Conservation (phyloP, 208 protist species). For the Crithidia acanthocephali region DNA sequence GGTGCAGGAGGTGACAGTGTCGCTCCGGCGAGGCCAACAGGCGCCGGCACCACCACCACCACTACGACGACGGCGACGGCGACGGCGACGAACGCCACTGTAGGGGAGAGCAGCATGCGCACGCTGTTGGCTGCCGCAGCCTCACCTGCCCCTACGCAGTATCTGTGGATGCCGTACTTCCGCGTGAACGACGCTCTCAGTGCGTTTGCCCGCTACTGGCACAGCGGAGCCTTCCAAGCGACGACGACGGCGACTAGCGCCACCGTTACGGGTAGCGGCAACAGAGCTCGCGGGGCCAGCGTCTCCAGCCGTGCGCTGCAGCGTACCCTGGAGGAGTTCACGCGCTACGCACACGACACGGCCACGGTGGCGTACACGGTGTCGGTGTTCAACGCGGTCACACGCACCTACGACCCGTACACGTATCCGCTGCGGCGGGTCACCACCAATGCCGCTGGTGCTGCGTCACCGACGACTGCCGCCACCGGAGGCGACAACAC, state of each 20-base stretch:
- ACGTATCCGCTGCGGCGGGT: slow-evolving; percentile 4
- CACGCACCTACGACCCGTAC: slow-evolving; percentile 11
- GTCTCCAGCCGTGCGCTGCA: slow-evolving; percentile 4
- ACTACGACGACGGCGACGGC: background rate
- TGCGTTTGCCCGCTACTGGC: slow-evolving; percentile 5
- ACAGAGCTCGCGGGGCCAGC: background rate
- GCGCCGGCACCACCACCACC: no score
- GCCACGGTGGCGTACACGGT: slow-evolving; percentile 7
- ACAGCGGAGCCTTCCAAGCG: background rate
- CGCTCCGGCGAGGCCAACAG: background rate
- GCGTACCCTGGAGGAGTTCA: slow-evolving; percentile 17
- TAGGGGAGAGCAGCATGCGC: background rate
- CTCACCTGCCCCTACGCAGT: background rate
- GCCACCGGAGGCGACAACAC: background rate
- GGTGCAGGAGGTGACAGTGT: background rate
- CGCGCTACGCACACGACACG: slow-evolving; percentile 18
- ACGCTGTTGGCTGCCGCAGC: background rate
- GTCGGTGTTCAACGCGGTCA: background rate
- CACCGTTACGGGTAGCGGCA: background rate
- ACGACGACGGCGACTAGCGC: background rate
- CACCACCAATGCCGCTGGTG: background rate
- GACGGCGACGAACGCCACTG: background rate
- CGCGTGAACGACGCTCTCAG: background rate
- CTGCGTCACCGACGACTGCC: background rate
- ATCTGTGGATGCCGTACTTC: slow-evolving; percentile 23